Evolutionary conservation across 169 alveolate genomes (phyloP).

Genomic region (Eimeria falciformis): DNA sequence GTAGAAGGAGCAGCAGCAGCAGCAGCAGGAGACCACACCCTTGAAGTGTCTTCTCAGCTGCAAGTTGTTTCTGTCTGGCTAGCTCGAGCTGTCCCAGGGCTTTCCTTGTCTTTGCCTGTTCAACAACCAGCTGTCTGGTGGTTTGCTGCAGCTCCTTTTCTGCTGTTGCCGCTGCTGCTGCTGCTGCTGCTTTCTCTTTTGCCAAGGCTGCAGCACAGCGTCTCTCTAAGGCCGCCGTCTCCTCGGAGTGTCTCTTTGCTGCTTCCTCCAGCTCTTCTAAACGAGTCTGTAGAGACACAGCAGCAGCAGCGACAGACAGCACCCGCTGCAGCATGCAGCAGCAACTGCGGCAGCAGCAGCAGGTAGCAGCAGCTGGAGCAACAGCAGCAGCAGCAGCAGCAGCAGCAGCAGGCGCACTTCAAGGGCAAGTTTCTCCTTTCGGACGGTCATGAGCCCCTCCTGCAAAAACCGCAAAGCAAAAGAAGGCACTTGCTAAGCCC

Average conservation of each 20-base stretch:
- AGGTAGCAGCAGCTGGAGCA: background rate
- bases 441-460: constrained; percentile 29
- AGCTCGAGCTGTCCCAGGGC: constrained; percentile 24
- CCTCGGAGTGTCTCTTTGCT: background rate
- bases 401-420: constrained; percentile 7
- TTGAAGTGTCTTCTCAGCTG: constrained; percentile 14
- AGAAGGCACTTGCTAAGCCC: background rate
- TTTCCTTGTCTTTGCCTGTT: constrained; percentile 16
- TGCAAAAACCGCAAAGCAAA: background rate
- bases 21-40: constrained; percentile 20
- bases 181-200: constrained; percentile 45
- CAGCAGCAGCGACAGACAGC: background rate
- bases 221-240: constrained; percentile 9
- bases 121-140: constrained; percentile 23
- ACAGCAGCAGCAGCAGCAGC: constrained; percentile 15
- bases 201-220: constrained; percentile 30
- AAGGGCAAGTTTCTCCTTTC: background rate
- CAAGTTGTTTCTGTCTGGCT: background rate
- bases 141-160: constrained; percentile 43
- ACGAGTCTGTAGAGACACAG: background rate
- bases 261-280: constrained; percentile 35
- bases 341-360: constrained; percentile 27
- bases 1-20: background rate
- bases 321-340: background rate
- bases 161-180: constrained; percentile 31